Base-by-base conservation (phyloP, 768 basidiomycete genomes). In the Lactarius akahatsu region DNA sequence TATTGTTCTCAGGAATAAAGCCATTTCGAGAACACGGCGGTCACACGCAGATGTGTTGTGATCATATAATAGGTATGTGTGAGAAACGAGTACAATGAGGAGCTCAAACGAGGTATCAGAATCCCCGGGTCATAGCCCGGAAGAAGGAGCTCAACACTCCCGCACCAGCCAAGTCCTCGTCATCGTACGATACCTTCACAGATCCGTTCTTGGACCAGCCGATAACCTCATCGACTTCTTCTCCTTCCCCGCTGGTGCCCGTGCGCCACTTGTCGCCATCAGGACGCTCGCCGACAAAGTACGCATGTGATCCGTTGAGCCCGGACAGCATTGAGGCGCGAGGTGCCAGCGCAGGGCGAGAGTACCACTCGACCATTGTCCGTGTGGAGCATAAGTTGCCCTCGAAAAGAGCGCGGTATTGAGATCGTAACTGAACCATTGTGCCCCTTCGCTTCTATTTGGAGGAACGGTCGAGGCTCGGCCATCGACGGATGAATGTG, bases 341-440 rank as follows among this genome's bases (percentile, higher is more conserved):
- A 16, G 58, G n/a, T 11, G 38, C 38, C 28, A 69, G 45, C 13
- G 40, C 43, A 26, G 67, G 67, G 16, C 32, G 69, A 69, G 47
- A 69, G 59, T 8, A 7, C 11, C 32, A 64, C 66, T 7, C 47
- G 45, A 20, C 69, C 69, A 16, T 68, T 32, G 13, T 63, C 55
- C 2, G 59, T 68, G 20, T 68, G 59, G 30, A 69, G 62, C 9
- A 34, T 68, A 3, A 69, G 56, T 26, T 69, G 67, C 43, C 69
- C 69, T 23, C 54, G 66, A 56, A 69, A 69, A 13, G 66, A 69
- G 26, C 69, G 69, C 38, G 69, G 69, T 2, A 69, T 62, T 18
- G 55, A 45, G 57, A 68, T 45, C 8, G 23, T 1, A 15, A 63
- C 50, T 18, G 55, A 16, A 20, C 66, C 66, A 26, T 69, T 60